These are phyloP conservation scores for Linnemannia zychae DNA, from an alignment of 192 early-diverging fungal genomes.

Conservation along the genomic window DNA sequence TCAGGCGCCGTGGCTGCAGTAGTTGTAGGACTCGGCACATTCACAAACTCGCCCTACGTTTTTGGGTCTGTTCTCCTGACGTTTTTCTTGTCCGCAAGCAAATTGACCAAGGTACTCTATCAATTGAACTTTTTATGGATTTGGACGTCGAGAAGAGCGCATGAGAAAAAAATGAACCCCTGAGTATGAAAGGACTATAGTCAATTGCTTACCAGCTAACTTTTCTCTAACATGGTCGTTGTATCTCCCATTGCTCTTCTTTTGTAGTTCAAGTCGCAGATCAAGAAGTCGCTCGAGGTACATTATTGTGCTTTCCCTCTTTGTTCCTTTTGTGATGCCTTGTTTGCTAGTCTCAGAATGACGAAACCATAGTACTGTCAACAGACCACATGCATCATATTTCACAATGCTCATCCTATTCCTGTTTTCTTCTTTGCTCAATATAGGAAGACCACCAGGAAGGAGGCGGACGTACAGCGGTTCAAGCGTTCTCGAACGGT, in stretches of 20 bases:
- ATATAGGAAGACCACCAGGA: slow-evolving; percentile 59
- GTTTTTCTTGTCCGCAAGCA: slow-evolving; percentile 80
- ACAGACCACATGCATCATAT: background rate
- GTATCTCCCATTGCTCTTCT: background rate
- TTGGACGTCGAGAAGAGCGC: background rate
- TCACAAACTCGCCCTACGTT: slow-evolving; percentile 72
- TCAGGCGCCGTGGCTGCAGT: slow-evolving; percentile 82
- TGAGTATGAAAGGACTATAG: too few relatives aligned
- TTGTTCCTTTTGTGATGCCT: background rate
- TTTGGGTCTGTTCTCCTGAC: slow-evolving; percentile 77
- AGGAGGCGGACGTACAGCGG: slow-evolving; percentile 60
- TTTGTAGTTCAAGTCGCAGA: slow-evolving; percentile 42
- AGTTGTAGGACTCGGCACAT: slow-evolving; percentile 80
- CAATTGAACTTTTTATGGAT: too few relatives aligned
- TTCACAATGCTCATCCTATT: background rate
- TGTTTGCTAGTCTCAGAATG: background rate
- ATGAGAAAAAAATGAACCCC: background rate
- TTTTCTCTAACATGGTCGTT: background rate
- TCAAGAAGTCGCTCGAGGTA: slow-evolving; percentile 54
- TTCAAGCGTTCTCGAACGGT: slow-evolving; percentile 68
- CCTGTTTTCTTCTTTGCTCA: background rate
- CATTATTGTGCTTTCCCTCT: background rate
- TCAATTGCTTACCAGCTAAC: too few relatives aligned
- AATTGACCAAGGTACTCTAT: slow-evolving; percentile 65
- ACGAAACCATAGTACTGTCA: too few relatives aligned